Evolutionary conservation across 768 basidiomycete genomes (phyloP), one percentile per base, ranked within the genome.

Genomic region (Boletus rubropictus): DNA sequence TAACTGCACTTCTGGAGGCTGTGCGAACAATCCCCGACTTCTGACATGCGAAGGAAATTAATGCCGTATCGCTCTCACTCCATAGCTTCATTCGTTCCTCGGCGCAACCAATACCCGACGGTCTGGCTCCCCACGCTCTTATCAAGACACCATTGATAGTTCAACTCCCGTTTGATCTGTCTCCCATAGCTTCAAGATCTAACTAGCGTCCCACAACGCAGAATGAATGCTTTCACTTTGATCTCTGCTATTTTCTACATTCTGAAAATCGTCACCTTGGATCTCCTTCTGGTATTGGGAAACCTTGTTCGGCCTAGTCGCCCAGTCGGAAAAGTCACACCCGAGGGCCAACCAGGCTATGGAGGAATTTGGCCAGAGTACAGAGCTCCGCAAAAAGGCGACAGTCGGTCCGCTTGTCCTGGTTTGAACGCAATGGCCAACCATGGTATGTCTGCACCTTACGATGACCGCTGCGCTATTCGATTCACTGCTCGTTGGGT

Each of bases 351-450:
- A 39, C 74, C 78, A 7, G 84, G 82, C 1, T 72, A 65, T 24
- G 76, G 69, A 25, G 82, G 85, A 0, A 58, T 72, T 37, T 89
- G 86, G 86, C 85, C 86, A 6, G 77, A 81, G 57, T 89, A 73
- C 53, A 66, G 73, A 3, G 63, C 81, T 1, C 78, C 84, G 10
- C 66, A 65, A 50, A 72, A 79, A 9, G 78, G 76, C 3, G 85
- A 88, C 53, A 86, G 85, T 57, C 70, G 88, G 12, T 77, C 75
- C 52, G 77, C 79, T 2, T 89, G 86, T 54, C 86, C 85, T 3
- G 84, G 76, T 10, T 65, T 89, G 53, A 89, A 90, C 52, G 81
- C 84, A 0, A 69, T 90, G 76, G 84, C 87, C 5, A 89, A 89
- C 58, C 87, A 89, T 54, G 87, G 86, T 86, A 33, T 21, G 64